Conservation (phyloP, 2,329 filamentous ascomycete species). For the Colletotrichum sp. region DNA sequence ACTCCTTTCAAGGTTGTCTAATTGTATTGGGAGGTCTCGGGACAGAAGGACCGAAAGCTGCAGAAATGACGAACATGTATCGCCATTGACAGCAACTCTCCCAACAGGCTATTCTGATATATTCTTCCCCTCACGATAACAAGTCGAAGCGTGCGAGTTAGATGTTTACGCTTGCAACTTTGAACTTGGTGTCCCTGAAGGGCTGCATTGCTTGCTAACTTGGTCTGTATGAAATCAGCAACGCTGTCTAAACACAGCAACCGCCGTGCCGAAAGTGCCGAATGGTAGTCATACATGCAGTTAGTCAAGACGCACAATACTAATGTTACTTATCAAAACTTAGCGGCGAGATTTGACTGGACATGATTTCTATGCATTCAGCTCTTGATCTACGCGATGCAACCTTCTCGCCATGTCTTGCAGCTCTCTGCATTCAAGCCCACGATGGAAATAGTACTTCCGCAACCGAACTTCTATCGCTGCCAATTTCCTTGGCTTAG, state of each 20-base stretch:
- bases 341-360: not conserved
- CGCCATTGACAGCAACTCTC: not conserved
- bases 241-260: not conserved
- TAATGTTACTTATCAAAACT: accelerated
- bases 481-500: not conserved
- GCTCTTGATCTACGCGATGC: not conserved
- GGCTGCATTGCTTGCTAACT: not conserved
- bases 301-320: not conserved
- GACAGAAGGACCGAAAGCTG: no score
- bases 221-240: not conserved
- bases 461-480: not conserved
- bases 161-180: not conserved
- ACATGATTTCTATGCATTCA: not conserved
- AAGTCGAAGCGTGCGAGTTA: not conserved
- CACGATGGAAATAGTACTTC: not conserved
- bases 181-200: not conserved
- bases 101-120: not conserved
- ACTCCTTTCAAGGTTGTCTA: not conserved
- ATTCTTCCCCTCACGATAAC: no score
- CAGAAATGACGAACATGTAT: not conserved
- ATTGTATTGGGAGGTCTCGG: not conserved
- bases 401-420: not conserved
- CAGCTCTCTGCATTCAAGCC: not conserved
- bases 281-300: not conserved
- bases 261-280: not conserved